These are phyloP conservation scores for Heimioporus sp. DNA, from an alignment of 768 basidiomycete species.

Conservation along the genomic window DNA sequence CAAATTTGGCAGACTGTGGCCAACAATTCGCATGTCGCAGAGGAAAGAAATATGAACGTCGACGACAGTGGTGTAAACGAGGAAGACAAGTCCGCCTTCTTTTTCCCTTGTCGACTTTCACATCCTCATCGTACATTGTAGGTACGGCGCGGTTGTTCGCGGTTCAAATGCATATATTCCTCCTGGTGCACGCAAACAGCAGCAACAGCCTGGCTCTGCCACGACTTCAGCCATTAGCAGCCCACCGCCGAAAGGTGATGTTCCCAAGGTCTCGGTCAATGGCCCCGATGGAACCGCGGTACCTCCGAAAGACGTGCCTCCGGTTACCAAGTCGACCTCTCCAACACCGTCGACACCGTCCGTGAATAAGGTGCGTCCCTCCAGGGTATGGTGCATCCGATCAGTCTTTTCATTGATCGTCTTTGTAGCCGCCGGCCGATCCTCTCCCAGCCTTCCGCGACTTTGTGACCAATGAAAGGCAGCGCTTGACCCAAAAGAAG, in stretches of 20 bases:
- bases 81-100: slow-evolving; percentile 80
- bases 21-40: slow-evolving; percentile 83
- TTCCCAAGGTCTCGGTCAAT: slow-evolving; percentile 76
- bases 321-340: slow-evolving; percentile 62
- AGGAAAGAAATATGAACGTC: slow-evolving; percentile 68
- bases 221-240: slow-evolving; percentile 30
- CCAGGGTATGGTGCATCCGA: neutral
- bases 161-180: slow-evolving; percentile 90
- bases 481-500: slow-evolving; percentile 86
- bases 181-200: slow-evolving; percentile 77
- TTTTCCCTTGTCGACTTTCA: slow-evolving; percentile 4
- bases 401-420: slow-evolving; percentile 5
- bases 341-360: slow-evolving; percentile 50
- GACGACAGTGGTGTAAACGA: slow-evolving; percentile 83
- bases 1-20: slow-evolving; percentile 46
- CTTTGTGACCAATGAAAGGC: slow-evolving; percentile 90
- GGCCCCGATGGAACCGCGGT: slow-evolving; percentile 68
- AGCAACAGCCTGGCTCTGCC: slow-evolving; percentile 16
- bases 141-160: slow-evolving; percentile 91
- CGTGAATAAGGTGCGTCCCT: slow-evolving; percentile 48
- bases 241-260: slow-evolving; percentile 38
- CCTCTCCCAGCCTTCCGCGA: slow-evolving; percentile 84
- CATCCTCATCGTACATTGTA: slow-evolving; percentile 34
- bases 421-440: slow-evolving; percentile 61
- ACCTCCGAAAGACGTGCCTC: slow-evolving; percentile 39